Conservation (phyloP, 23 red algal species). For the Gracilaria vermiculophylla region DNA sequence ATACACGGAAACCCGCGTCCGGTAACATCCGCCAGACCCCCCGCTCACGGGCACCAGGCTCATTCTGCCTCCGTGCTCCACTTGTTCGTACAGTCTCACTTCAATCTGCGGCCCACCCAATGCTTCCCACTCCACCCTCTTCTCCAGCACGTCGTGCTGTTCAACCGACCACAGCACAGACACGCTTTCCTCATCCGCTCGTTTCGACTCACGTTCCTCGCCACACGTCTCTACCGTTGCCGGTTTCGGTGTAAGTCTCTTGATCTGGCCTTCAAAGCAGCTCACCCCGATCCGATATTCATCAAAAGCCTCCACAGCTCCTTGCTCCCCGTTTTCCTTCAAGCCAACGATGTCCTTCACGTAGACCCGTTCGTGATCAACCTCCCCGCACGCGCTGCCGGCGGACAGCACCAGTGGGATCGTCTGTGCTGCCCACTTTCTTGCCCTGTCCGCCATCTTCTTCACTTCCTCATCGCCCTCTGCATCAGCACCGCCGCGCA, state of each 20-base stretch:
- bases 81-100: background rate
- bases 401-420: conserved; percentile 22
- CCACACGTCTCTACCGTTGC: background rate
- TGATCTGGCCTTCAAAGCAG: conserved; percentile 20
- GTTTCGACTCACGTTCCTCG: background rate
- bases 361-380: background rate
- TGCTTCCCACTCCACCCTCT: background rate
- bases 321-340: background rate
- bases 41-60: background rate
- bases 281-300: conserved; percentile 37
- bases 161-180: conserved; percentile 9
- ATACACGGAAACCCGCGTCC: background rate
- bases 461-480: background rate
- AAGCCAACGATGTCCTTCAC: background rate
- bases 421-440: background rate
- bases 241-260: conserved; percentile 2
- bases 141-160: conserved; percentile 15
- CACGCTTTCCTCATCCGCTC: background rate
- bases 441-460: background rate
- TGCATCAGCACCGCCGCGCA: background rate
- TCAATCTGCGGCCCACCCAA: background rate
- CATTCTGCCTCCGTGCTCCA: background rate
- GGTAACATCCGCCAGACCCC: background rate
- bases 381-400: conserved; percentile 11
- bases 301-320: background rate